Percentiles rank a stretch among this genome's conserved stretches.
Evolutionary conservation across 2,329 filamentous ascomycete species (phyloP).

Genomic region (Diaporthe citri): DNA sequence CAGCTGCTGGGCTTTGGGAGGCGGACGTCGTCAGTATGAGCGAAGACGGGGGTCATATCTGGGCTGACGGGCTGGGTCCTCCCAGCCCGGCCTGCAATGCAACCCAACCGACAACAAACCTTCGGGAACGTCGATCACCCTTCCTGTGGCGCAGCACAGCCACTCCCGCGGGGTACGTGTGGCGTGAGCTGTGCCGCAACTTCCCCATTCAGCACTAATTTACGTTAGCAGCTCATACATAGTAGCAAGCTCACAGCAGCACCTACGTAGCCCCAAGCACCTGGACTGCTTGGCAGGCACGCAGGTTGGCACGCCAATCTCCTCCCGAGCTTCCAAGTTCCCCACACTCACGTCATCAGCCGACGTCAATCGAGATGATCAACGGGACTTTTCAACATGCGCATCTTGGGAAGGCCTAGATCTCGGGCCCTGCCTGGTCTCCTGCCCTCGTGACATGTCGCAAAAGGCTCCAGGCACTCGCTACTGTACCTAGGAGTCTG

Average conservation of each 20-base stretch:
- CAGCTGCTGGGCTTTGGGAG: not conserved
- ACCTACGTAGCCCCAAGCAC: not conserved
- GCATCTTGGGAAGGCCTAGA: conserved; percentile 5
- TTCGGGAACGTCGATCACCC: conserved; percentile 30
- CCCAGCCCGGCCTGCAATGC: conserved; percentile 20
- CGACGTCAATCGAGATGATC: conserved; percentile 30
- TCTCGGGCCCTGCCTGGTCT: not conserved
- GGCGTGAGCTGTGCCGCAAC: not conserved
- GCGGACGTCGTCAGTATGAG: conserved; percentile 19
- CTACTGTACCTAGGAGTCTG: not conserved
- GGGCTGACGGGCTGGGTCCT: not conserved
- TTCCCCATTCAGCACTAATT: too few species aligned
- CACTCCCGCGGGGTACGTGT: conserved; percentile 3
- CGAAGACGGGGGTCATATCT: conserved; percentile 1
- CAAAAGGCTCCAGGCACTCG: not conserved
- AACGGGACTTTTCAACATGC: not conserved
- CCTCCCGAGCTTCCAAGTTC: not conserved
- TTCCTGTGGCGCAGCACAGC: conserved; percentile 4
- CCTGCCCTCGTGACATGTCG: not conserved
- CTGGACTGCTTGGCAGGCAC: too few species aligned
- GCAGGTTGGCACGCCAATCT: not conserved
- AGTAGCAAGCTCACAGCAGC: not conserved
- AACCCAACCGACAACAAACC: conserved; percentile 23
- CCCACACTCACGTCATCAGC: conserved; percentile 22
- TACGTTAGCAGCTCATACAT: too few species aligned